phyloP scores from a whole-genome alignment of 495 filamentous ascomycete genomes.

The Hypoxylon crocopeplum region DNA sequence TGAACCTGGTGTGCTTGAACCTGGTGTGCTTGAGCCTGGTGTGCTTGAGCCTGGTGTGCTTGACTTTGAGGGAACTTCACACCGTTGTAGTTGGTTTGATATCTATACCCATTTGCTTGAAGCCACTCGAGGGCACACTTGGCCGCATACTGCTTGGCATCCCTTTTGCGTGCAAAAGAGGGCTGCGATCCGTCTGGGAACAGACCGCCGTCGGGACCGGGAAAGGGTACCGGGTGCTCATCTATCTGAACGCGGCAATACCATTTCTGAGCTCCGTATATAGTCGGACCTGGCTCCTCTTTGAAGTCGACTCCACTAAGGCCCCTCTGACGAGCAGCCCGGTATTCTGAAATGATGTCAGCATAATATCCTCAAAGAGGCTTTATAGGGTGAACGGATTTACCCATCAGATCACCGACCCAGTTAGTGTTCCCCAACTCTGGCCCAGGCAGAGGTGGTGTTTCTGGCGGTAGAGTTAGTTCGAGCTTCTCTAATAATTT shows the following conservation, averaged over 20 bases:
- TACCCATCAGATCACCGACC: conserved; percentile 46
- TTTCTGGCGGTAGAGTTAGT: conserved; percentile 21
- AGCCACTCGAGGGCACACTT: conserved; percentile 52
- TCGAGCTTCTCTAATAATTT: conserved; percentile 43
- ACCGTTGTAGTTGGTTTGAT: conserved; percentile 8
- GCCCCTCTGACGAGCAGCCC: conserved; percentile 4
- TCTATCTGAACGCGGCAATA: conserved; percentile 28
- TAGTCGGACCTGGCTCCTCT: conserved; percentile 11
- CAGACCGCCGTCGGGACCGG: conserved; percentile 31
- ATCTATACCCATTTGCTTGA: conserved; percentile 35
- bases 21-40: too few relatives aligned
- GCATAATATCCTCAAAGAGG: background rate
- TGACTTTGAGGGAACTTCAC: conserved; percentile 6
- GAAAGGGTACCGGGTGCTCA: conserved; percentile 35
- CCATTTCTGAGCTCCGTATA: conserved; percentile 24
- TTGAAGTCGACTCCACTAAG: conserved; percentile 3
- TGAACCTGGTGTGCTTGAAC: background rate
- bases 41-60: background rate
- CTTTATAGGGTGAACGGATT: background rate
- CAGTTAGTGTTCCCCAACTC: conserved; percentile 44
- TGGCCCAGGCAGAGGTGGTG: conserved; percentile 28
- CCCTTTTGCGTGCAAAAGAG: conserved; percentile 48
- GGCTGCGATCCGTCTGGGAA: conserved; percentile 19
- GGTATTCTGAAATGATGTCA: conserved; percentile 32
- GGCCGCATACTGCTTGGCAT: conserved; percentile 54